phyloP scores from a whole-genome alignment of 1,139 yeast genomes.

The Geotrichum siamense region DNA sequence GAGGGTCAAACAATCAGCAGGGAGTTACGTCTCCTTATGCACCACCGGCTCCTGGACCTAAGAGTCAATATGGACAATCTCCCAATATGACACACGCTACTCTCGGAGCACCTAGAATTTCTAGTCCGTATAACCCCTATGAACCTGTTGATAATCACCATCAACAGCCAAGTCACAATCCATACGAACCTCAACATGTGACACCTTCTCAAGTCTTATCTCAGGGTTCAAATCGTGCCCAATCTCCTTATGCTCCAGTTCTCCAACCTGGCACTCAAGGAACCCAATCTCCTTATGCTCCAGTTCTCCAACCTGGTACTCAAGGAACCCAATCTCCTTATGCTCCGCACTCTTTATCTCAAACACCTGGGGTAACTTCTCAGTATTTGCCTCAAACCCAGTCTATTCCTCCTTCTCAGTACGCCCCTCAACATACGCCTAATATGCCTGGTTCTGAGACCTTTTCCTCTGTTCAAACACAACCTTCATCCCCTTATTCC shows the following conservation, averaged over 20 bases:
- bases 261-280: neutral
- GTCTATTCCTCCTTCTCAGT: neutral
- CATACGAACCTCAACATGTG: slow-evolving; percentile 7
- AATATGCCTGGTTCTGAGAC: neutral
- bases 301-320: neutral
- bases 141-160: slow-evolving; percentile 5
- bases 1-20: no score
- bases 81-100: neutral
- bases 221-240: neutral
- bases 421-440: slow-evolving; percentile 1
- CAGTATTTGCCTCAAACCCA: neutral
- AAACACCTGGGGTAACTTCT: slow-evolving; percentile 5
- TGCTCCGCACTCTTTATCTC: neutral
- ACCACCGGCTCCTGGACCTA: slow-evolving; percentile 6
- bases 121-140: slow-evolving; percentile 11
- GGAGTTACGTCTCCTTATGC: neutral
- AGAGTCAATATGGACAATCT: neutral
- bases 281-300: slow-evolving; percentile 5
- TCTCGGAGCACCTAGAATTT: neutral
- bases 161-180: slow-evolving; percentile 5
- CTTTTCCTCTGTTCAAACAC: neutral
- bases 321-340: neutral
- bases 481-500: neutral
- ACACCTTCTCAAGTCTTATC: neutral
- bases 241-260: neutral